Conservation (phyloP, 2,329 filamentous ascomycete species). For the Fusarium anthophilum region DNA sequence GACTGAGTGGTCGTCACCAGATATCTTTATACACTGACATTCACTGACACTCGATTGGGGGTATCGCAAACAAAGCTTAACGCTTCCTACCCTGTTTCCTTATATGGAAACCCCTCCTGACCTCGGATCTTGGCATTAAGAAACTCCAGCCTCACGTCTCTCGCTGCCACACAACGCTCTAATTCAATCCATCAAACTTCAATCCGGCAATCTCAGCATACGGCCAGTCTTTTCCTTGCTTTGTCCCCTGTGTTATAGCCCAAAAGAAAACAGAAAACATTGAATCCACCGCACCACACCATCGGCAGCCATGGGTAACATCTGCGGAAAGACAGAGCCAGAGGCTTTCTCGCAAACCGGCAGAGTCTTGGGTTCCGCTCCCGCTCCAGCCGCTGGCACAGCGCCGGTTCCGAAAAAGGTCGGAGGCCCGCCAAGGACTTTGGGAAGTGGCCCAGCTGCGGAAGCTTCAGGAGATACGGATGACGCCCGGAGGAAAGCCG, state of each 20-base stretch:
- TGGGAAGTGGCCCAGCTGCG: slow-evolving; percentile 63
- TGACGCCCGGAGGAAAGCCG: slow-evolving; percentile 78
- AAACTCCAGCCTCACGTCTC: slow-evolving; percentile 13
- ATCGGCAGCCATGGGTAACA: slow-evolving; percentile 75
- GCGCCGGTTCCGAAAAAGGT: slow-evolving; percentile 63
- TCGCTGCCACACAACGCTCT: slow-evolving; percentile 15
- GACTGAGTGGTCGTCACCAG: too few relatives aligned
- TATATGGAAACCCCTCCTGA: slow-evolving; percentile 16
- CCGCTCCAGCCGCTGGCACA: slow-evolving; percentile 56
- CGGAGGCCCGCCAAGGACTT: slow-evolving; percentile 67
- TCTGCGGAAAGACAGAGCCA: slow-evolving; percentile 81
- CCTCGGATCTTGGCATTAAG: slow-evolving; percentile 24
- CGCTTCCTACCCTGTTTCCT: not conserved
- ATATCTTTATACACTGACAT: not conserved
- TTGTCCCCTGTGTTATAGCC: not conserved
- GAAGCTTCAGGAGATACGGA: slow-evolving; percentile 47
- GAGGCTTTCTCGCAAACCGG: slow-evolving; percentile 78
- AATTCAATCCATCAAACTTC: not conserved
- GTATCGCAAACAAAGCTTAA: not conserved
- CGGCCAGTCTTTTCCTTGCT: not conserved
- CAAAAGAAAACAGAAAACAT: not conserved
- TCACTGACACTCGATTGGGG: not conserved
- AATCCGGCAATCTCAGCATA: not conserved
- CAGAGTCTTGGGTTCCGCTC: slow-evolving; percentile 71
- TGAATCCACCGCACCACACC: not conserved